phyloP scores from a whole-genome alignment of 2,329 filamentous ascomycete species.

The Akanthomyces dipterigenus region DNA sequence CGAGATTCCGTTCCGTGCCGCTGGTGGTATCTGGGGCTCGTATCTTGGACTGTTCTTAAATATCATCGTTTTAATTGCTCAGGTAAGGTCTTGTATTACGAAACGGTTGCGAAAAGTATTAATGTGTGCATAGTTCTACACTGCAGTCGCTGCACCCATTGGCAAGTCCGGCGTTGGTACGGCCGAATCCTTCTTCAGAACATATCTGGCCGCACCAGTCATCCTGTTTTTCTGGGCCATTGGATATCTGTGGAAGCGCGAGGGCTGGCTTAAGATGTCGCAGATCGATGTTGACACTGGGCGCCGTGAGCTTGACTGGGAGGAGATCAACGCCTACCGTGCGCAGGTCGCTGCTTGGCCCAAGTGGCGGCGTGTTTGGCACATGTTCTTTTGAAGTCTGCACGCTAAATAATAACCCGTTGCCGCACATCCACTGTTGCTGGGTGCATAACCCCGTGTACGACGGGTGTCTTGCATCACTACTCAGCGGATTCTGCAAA shows the following conservation, averaged over 20 bases:
- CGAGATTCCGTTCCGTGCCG: slow-evolving; percentile 59
- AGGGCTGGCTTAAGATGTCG: slow-evolving; percentile 48
- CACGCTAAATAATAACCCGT: too few species aligned
- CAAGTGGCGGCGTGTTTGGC: slow-evolving; percentile 37
- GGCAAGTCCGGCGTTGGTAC: slow-evolving; percentile 28
- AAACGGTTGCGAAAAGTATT: not conserved
- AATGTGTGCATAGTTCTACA: slow-evolving; percentile 36
- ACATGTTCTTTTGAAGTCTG: slow-evolving; percentile 26
- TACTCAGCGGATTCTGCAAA: not conserved
- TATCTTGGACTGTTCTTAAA: slow-evolving; percentile 55
- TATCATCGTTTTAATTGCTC: slow-evolving; percentile 47
- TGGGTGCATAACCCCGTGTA: too few species aligned
- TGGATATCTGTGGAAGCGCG: slow-evolving; percentile 61
- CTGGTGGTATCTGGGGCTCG: slow-evolving; percentile 56
- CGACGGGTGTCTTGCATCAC: not conserved
- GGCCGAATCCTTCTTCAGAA: slow-evolving; percentile 48
- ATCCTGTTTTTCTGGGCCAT: slow-evolving; percentile 49
- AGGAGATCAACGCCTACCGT: slow-evolving; percentile 50
- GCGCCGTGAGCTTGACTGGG: slow-evolving; percentile 60
- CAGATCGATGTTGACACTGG: slow-evolving; percentile 64
- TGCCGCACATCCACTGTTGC: too few species aligned
- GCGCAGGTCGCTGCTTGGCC: slow-evolving; percentile 45
- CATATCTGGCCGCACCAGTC: slow-evolving; percentile 48
- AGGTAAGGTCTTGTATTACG: slow-evolving; percentile 28
- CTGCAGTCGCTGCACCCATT: slow-evolving; percentile 34